phyloP scores from a whole-genome alignment of 306 rosid species.

The Malus fusca region DNA sequence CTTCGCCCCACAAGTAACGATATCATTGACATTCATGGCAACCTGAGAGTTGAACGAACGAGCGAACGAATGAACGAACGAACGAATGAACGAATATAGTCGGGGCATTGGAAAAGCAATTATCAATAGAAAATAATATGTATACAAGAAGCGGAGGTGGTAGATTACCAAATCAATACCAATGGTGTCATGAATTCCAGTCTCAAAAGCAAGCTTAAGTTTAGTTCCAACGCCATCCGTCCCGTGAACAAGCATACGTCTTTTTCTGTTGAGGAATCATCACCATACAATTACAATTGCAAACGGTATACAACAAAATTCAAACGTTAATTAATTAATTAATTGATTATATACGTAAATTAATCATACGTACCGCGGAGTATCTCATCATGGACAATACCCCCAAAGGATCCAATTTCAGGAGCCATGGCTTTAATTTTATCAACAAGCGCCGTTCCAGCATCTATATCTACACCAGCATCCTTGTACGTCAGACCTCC shows the following conservation, averaged over 20 bases:
- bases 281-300: neutral
- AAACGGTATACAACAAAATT: conserved; percentile 18
- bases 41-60: conserved; percentile 35
- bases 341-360: too few relatives aligned
- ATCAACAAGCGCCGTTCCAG: conserved; percentile 75
- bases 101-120: neutral
- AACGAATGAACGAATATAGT: neutral
- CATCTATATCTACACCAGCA: conserved; percentile 90
- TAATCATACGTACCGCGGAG: neutral
- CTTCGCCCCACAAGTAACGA: conserved; percentile 91
- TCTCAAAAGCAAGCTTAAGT: conserved; percentile 78
- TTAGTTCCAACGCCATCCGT: conserved; percentile 97
- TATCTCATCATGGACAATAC: conserved; percentile 29
- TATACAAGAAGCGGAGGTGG: too few relatives aligned
- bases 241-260: conserved; percentile 78
- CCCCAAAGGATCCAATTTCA: conserved; percentile 96
- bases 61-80: too few relatives aligned
- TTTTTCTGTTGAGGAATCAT: conserved; percentile 24
- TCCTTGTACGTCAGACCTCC: conserved; percentile 69
- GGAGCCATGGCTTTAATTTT: conserved; percentile 90
- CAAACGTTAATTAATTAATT: neutral
- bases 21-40: conserved; percentile 95
- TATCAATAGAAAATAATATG: neutral
- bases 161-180: conserved; percentile 81
- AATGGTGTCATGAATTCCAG: conserved; percentile 83